Base-by-base conservation (phyloP, 2,329 filamentous ascomycete species). In the Aureobasidium pullulans region DNA sequence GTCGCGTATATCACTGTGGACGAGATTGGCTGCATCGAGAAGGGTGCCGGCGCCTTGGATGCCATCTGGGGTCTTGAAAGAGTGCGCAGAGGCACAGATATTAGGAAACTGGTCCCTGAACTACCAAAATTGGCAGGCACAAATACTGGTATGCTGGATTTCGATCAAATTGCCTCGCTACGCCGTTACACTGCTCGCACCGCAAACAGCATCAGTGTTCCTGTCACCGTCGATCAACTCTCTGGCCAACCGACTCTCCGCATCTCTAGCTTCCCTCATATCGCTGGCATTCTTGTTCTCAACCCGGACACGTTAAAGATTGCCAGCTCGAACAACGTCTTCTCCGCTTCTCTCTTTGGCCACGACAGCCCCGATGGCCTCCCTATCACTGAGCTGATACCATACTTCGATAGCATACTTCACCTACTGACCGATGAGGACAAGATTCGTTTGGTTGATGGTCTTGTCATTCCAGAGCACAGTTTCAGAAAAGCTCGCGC, bases 381-480 rank as follows among this genome's bases (percentile, higher is more conserved):
- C 64, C 80, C 84, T 29, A 88, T 99, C 66, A 89, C 83, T 62
- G 83, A 89, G 31, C 76, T 99, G 36, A 87, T 99, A 31, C 92
- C 93, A 0, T 84, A 86, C 46, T 97, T 99, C 68, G 90, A 95
- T 72, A 87, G 85, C 64, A 86, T 96, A 46, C 77, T 99, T 52
- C 80, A 84, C 43, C 84, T 95, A 31, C 78, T 99, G 67, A 90
- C 85, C 4, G 88, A 96, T 59, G 90, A 96, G 69, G 92, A 99
- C 66, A 86, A 89, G 42, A 81, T 96, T 53, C 81, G 86, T 54
- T 78, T 97, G 29, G 82, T 88, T 10, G 94, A 99, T 71, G 94
- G 94, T n/a, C 92, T 96, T 67, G 92, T 99, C 15, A 88, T 99
- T 59, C 92, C 94, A 1, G 94, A 99, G 72, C 92, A 96, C 70